A percentile compares a stretch with the other conserved stretches of the same genome.
These are phyloP conservation scores for Emiliania huxleyi DNA, from an alignment of 78 protist species.

Conservation along the genomic window DNA sequence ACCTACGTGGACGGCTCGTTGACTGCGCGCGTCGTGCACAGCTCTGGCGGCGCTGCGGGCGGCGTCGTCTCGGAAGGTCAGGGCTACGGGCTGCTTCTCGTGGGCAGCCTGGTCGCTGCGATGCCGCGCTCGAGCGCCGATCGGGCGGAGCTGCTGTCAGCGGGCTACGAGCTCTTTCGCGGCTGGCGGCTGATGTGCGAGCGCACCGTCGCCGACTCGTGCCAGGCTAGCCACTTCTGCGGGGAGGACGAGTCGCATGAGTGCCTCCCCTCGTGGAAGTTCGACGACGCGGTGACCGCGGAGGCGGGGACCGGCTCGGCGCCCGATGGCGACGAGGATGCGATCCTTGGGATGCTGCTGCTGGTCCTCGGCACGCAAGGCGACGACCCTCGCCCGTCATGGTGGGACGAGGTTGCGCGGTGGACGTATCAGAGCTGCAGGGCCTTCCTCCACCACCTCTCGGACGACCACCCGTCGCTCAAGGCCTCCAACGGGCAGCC, in stretches of 20 bases:
- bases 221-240: not conserved
- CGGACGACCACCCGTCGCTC: not conserved
- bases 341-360: not conserved
- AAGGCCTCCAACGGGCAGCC: not conserved
- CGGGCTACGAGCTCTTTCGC: not conserved
- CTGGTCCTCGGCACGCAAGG: not conserved
- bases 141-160: not conserved
- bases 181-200: not conserved
- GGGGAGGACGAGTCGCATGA: not conserved
- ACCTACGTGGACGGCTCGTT: not conserved
- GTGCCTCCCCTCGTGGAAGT: not conserved
- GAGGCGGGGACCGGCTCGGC: not conserved
- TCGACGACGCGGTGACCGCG: not conserved
- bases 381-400: not conserved
- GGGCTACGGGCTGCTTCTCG: not conserved
- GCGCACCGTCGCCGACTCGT: not conserved
- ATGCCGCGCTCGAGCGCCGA: not conserved
- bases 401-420: not conserved
- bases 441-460: not conserved
- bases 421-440: not conserved
- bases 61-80: not conserved
- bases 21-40: not conserved
- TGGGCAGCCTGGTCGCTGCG: not conserved
- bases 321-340: constrained; percentile 10
- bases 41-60: not conserved